Conservation (phyloP, 495 filamentous ascomycete species). For the Xylaria acuta region DNA sequence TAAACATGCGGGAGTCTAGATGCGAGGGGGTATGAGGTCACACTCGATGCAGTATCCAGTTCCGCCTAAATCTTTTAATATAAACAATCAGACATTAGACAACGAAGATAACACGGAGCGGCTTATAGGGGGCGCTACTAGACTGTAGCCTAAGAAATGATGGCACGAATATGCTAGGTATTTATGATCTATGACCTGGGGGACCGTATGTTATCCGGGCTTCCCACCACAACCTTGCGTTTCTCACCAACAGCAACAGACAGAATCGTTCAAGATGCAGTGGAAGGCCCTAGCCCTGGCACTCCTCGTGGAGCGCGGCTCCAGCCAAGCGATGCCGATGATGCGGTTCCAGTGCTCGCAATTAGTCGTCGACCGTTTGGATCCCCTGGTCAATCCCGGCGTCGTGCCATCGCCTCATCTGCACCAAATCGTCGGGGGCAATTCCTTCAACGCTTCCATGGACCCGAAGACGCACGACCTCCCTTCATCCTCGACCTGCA, state of each 20-base stretch:
- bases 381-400: constrained; percentile 71
- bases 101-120: constrained; percentile 30
- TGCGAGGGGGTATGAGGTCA: constrained; percentile 25
- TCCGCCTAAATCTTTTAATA: constrained; percentile 46
- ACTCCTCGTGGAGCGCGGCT: constrained; percentile 41
- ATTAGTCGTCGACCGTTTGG: constrained; percentile 61
- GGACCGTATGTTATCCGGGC: constrained; percentile 15
- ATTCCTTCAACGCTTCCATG: constrained; percentile 47
- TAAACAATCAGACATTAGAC: constrained; percentile 40
- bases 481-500: constrained; percentile 38
- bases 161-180: constrained; percentile 24
- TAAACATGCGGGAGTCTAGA: constrained; percentile 23
- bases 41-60: constrained; percentile 29
- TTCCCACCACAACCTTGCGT: constrained; percentile 28
- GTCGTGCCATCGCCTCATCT: constrained; percentile 48
- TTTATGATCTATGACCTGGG: constrained; percentile 32
- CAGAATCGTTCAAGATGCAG: constrained; percentile 42
- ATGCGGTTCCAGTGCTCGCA: constrained; percentile 51
- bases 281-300: constrained; percentile 45
- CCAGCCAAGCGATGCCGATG: constrained; percentile 40
- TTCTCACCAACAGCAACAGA: constrained; percentile 29
- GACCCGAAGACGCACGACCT: constrained; percentile 39
- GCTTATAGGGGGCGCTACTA: constrained; percentile 30
- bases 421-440: constrained; percentile 51
- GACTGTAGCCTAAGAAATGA: not conserved